phyloP scores from a whole-genome alignment of 495 filamentous ascomycete genomes.

The Lophiotrema nucula region DNA sequence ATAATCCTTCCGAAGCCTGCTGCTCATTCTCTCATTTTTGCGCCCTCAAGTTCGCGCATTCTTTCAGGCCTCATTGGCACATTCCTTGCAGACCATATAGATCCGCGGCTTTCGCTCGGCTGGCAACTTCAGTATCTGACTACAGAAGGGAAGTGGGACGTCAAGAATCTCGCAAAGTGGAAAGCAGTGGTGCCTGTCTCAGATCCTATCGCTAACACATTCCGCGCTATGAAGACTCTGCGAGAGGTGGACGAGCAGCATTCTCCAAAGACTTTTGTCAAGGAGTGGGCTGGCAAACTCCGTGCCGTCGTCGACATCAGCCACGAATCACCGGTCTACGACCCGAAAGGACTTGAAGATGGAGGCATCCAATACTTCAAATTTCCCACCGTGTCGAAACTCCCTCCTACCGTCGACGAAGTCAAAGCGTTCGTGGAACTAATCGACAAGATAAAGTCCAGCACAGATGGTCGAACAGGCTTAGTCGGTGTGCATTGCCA shows the following conservation, averaged over 20 bases:
- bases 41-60: conserved; percentile 69
- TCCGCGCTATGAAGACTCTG: conserved; percentile 84
- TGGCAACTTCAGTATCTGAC: conserved; percentile 90
- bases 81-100: conserved; percentile 73
- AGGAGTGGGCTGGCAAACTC: conserved; percentile 63
- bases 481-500: conserved; percentile 88
- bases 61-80: conserved; percentile 77
- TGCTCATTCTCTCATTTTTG: conserved; percentile 81
- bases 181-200: conserved; percentile 74
- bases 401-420: conserved; percentile 76
- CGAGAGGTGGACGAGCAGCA: conserved; percentile 83
- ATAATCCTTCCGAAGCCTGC: conserved; percentile 73
- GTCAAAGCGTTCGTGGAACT: conserved; percentile 73
- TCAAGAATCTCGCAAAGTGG: conserved; percentile 96
- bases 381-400: conserved; percentile 88
- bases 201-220: conserved; percentile 68
- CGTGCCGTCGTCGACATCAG: conserved; percentile 83
- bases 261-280: conserved; percentile 69
- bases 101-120: conserved; percentile 71
- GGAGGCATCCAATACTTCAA: conserved; percentile 80
- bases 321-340: conserved; percentile 81
- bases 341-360: conserved; percentile 68
- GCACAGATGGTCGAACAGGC: conserved; percentile 34
- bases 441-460: conserved; percentile 63
- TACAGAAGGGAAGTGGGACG: conserved; percentile 92